Evolutionary conservation across 2,329 filamentous ascomycete genomes (phyloP).

Genomic region (Aspergillus latus): DNA sequence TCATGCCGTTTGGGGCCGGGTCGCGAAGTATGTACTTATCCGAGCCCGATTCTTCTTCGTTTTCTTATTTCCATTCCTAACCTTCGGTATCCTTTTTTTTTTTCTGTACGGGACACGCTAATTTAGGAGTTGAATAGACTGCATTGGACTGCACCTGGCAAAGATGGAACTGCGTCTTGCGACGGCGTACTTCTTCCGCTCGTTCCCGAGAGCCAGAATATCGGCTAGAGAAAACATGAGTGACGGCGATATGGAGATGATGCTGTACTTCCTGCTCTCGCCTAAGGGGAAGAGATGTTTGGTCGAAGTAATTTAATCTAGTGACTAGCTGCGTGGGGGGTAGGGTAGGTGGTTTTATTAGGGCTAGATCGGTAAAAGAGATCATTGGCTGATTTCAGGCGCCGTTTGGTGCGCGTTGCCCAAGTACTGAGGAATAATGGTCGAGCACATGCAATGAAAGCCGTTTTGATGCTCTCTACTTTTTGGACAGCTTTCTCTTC

Average conservation of each 20-base stretch:
- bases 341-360: not conserved
- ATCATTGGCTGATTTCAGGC: too few relatives aligned
- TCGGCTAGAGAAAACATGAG: conserved; percentile 27
- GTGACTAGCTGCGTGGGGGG: not conserved
- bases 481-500: too few relatives aligned
- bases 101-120: too few relatives aligned
- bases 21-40: conserved; percentile 51
- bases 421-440: too few relatives aligned
- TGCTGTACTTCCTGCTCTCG: conserved; percentile 47
- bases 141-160: conserved; percentile 68
- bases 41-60: too few relatives aligned
- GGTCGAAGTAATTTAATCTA: conserved; percentile 24
- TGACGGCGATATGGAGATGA: conserved; percentile 45
- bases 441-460: too few relatives aligned
- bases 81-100: too few relatives aligned
- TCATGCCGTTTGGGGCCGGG: conserved; percentile 69
- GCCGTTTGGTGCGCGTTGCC: too few relatives aligned
- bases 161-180: conserved; percentile 57
- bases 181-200: conserved; percentile 53
- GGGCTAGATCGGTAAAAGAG: too few relatives aligned
- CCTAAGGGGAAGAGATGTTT: conserved; percentile 46
- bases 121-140: conserved; percentile 42
- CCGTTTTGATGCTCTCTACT: too few relatives aligned
- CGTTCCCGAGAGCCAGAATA: conserved; percentile 24
- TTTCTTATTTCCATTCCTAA: not conserved